Conservation (phyloP, 805 yeast species). For the Nematodospora valgi region DNA sequence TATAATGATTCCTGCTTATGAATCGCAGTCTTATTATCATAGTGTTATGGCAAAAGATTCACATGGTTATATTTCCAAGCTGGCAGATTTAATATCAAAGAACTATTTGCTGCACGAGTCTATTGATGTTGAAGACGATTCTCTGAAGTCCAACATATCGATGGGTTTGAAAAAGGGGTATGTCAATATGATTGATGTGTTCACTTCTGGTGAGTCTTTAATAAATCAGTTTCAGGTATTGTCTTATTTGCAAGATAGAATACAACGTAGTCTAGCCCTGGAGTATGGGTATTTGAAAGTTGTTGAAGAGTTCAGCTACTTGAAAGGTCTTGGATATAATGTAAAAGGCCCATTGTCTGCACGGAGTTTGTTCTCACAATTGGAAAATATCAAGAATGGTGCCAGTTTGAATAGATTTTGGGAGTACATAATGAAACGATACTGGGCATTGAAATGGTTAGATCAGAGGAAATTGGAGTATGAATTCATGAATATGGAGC, state of each 20-base stretch:
- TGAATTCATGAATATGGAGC: background rate
- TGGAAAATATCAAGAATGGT: slow-evolving; percentile 15
- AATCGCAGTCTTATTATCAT: slow-evolving; percentile 34
- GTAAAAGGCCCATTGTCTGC: slow-evolving; percentile 28
- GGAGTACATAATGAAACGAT: slow-evolving; percentile 12
- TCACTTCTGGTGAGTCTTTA: slow-evolving; percentile 22
- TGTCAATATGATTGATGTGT: slow-evolving; percentile 22
- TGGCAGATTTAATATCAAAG: slow-evolving; percentile 31
- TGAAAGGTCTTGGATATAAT: slow-evolving; percentile 33
- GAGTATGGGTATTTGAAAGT: background rate
- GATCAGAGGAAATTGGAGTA: slow-evolving; percentile 9
- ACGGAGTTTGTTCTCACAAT: slow-evolving; percentile 11
- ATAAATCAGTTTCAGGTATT: slow-evolving; percentile 39
- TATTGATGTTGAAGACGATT: slow-evolving; percentile 13
- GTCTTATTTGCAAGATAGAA: slow-evolving; percentile 1
- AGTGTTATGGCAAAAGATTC: slow-evolving; percentile 34
- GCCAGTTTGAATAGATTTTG: slow-evolving; percentile 1
- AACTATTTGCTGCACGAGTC: slow-evolving; percentile 22
- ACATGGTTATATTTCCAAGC: slow-evolving; percentile 30
- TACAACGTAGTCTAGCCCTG: background rate
- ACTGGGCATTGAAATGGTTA: slow-evolving; percentile 22
- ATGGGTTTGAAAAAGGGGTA: slow-evolving; percentile 29
- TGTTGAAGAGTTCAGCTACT: slow-evolving; percentile 16
- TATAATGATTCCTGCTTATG: slow-evolving; percentile 30
- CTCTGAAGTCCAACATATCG: slow-evolving; percentile 15